Percentiles rank a stretch among this genome's conserved stretches.
Evolutionary conservation across 345 rosid species (phyloP).

Genomic region (Erodium maritimum): DNA sequence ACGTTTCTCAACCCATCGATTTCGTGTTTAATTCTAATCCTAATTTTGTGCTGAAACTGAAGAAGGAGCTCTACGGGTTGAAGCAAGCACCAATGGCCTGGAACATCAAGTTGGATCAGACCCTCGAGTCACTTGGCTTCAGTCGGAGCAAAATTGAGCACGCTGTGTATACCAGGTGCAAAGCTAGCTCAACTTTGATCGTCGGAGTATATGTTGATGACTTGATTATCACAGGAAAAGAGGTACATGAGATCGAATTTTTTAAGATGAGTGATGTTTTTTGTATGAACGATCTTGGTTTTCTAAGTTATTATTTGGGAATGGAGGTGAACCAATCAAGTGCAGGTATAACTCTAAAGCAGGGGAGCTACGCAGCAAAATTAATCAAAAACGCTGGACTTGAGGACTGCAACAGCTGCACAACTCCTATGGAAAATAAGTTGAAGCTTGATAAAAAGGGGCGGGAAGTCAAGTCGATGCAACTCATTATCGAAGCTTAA

Average conservation of each 20-base stretch:
- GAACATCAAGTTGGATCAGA: background rate
- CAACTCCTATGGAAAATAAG: background rate
- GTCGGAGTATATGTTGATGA: constrained; percentile 3
- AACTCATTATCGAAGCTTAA: background rate
- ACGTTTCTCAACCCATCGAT: no score
- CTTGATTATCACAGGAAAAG: background rate
- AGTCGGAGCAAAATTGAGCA: background rate
- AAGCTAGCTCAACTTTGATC: background rate
- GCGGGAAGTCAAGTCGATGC: background rate
- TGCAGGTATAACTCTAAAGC: background rate
- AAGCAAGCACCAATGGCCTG: background rate
- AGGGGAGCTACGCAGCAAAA: background rate
- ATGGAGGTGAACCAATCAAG: background rate
- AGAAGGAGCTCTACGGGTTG: no score
- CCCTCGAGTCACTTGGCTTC: no score
- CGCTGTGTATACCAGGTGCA: background rate
- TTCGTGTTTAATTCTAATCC: no score
- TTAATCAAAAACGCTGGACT: background rate
- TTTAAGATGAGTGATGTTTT: background rate
- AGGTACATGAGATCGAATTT: background rate
- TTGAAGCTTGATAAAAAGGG: background rate
- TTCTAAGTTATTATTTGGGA: background rate
- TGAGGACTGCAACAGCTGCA: background rate
- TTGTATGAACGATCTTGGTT: background rate
- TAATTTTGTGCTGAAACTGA: no score